Evolutionary conservation across 805 yeast genomes (phyloP).

Genomic region (Pichia nanzhaoensis): DNA sequence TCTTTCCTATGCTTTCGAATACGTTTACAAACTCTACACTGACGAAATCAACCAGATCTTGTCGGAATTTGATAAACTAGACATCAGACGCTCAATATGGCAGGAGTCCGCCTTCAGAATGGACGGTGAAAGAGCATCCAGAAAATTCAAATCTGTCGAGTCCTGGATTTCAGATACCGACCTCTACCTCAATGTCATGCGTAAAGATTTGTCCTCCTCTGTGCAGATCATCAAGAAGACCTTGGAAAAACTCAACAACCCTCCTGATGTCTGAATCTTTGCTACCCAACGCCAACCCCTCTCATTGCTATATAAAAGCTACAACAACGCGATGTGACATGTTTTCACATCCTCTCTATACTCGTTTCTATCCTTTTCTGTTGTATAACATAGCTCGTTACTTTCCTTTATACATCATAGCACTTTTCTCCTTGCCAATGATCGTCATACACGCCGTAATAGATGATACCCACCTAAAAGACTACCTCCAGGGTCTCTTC

Average conservation of each 20-base stretch:
- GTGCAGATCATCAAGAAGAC: constrained; percentile 21
- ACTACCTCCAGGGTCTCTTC: not conserved
- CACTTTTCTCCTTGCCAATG: too few species aligned
- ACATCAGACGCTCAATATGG: constrained; percentile 21
- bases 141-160: constrained; percentile 14
- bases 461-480: not conserved
- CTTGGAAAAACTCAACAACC: constrained; percentile 11
- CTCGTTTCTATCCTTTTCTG: too few species aligned
- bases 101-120: constrained; percentile 22
- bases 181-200: constrained; percentile 10
- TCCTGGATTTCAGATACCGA: constrained; percentile 18
- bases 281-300: too few species aligned
- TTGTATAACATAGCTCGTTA: too few species aligned
- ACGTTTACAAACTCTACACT: constrained; percentile 19
- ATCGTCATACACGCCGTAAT: not conserved
- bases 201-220: constrained; percentile 16
- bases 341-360: too few species aligned
- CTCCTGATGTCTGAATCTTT: not conserved
- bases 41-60: constrained; percentile 19
- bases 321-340: too few species aligned
- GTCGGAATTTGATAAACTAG: constrained; percentile 18
- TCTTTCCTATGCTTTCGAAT: constrained; percentile 19
- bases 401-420: too few species aligned
- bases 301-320: too few species aligned
- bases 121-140: constrained; percentile 21